Percentiles rank a stretch among this genome's conserved stretches.
Evolutionary conservation across 768 basidiomycete genomes (phyloP).

Genomic region (Rhodosporidiobolus odoratus): DNA sequence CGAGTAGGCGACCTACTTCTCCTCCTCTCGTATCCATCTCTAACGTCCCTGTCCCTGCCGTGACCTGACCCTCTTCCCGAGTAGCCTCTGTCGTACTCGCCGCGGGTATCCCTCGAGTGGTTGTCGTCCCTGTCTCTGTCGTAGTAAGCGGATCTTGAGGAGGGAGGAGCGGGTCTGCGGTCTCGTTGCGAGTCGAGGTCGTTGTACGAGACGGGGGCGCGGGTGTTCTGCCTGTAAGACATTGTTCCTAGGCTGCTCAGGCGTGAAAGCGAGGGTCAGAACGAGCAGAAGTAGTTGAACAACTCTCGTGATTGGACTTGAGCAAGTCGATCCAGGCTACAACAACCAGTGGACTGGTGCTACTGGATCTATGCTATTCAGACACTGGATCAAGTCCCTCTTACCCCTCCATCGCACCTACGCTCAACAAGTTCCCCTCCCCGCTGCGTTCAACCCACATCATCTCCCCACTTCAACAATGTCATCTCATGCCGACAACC

Average conservation of each 20-base stretch:
- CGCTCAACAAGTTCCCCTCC: constrained; percentile 7
- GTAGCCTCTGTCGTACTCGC: background rate
- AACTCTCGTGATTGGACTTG: too few relatives aligned
- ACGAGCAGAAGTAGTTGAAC: too few relatives aligned
- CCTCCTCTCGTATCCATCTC: constrained; percentile 5
- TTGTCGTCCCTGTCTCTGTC: background rate
- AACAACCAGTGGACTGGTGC: background rate
- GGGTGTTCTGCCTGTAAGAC: too few relatives aligned
- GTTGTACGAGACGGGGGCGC: constrained; percentile 53
- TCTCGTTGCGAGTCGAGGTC: background rate
- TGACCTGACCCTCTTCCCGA: background rate
- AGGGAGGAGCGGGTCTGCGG: background rate
- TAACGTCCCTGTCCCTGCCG: background rate
- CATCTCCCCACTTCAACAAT: background rate
- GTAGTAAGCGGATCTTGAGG: background rate
- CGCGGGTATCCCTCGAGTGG: too few relatives aligned
- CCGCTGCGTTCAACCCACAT: background rate
- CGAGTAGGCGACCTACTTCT: constrained; percentile 14
- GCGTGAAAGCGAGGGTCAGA: too few relatives aligned
- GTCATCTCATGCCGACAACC: background rate
- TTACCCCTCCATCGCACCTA: background rate
- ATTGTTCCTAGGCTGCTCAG: too few relatives aligned
- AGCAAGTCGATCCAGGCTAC: background rate
- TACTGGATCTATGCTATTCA: background rate
- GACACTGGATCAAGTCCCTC: background rate